phyloP scores from a whole-genome alignment of 257 asterid species.

The Leonotis leonurus region DNA sequence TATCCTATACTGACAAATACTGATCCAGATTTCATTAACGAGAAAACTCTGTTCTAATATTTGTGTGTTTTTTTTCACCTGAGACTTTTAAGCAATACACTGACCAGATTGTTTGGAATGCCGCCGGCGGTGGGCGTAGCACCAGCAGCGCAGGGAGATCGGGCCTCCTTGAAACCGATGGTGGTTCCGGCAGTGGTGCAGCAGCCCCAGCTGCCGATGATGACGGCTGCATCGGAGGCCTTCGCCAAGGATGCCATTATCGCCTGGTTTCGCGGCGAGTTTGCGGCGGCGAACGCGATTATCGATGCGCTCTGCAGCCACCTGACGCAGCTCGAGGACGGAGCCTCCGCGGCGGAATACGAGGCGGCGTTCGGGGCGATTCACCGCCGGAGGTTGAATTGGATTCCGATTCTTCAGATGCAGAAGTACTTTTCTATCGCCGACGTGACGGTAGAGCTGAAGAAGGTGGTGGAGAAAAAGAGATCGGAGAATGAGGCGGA shows the following conservation, averaged over 20 bases:
- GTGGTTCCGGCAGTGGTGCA: constrained; percentile 34
- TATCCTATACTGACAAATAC: constrained; percentile 10
- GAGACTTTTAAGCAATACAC: background rate
- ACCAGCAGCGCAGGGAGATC: constrained; percentile 45
- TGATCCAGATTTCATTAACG: background rate
- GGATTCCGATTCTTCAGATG: constrained; percentile 96
- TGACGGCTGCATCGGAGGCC: constrained; percentile 40
- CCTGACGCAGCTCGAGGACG: constrained; percentile 58
- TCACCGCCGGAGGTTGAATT: constrained; percentile 70
- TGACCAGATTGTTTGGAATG: constrained; percentile 36
- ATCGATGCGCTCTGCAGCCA: constrained; percentile 81
- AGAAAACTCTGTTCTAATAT: background rate
- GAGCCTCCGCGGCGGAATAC: constrained; percentile 52
- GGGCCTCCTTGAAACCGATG: constrained; percentile 32
- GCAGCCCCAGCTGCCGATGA: constrained; percentile 40
- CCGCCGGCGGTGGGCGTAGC: constrained; percentile 72
- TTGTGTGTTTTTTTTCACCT: constrained; percentile 9
- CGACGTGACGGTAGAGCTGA: constrained; percentile 64
- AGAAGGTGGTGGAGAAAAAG: too few relatives aligned
- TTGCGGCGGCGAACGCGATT: constrained; percentile 93
- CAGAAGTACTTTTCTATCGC: constrained; percentile 77
- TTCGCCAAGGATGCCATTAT: constrained; percentile 78
- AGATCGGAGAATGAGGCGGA: too few relatives aligned
- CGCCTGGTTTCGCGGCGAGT: constrained; percentile 90
- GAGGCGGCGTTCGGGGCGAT: constrained; percentile 71